Percentiles rank a stretch among this genome's conserved stretches.
Evolutionary conservation across 371 early-diverging fungal genomes (phyloP).

Genomic region (Neoconidiobolus thromboides): DNA sequence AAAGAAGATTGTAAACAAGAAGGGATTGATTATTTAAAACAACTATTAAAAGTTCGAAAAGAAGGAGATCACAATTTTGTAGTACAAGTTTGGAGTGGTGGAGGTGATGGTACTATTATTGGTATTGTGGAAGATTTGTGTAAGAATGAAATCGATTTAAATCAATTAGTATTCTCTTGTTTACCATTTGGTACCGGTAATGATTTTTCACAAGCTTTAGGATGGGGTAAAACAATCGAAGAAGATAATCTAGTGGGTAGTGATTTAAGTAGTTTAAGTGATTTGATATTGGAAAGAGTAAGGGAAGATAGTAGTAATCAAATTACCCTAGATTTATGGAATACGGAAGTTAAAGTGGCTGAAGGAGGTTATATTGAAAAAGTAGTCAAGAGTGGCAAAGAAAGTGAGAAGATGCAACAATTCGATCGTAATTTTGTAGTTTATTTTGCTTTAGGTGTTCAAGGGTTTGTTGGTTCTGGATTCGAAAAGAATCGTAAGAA

Average conservation of each 20-base stretch:
- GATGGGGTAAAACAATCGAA: not conserved
- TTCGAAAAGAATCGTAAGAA: not conserved
- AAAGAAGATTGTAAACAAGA: not conserved
- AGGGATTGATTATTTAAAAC: not conserved
- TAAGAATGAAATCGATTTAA: not conserved
- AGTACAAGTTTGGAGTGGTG: slow-evolving; percentile 3
- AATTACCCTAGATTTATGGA: not conserved
- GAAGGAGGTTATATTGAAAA: slow-evolving; percentile 1
- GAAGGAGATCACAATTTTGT: too few species aligned
- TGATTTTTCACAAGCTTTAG: slow-evolving; percentile 2
- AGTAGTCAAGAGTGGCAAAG: not conserved
- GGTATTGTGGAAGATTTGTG: not conserved
- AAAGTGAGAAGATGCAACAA: not conserved
- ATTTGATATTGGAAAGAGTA: slow-evolving; percentile 1
- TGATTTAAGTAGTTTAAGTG: not conserved
- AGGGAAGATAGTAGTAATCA: not conserved
- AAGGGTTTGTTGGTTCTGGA: slow-evolving; percentile 2
- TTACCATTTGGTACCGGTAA: slow-evolving; percentile 3
- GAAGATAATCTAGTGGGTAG: not conserved
- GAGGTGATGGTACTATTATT: slow-evolving; percentile 2
- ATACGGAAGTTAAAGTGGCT: not conserved
- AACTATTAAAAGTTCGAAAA: not conserved
- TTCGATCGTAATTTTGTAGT: not conserved
- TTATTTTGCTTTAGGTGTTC: slow-evolving; percentile 1
- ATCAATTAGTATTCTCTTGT: not conserved